Conservation (phyloP, 73 alveolate species). For the Stentor coeruleus region DNA sequence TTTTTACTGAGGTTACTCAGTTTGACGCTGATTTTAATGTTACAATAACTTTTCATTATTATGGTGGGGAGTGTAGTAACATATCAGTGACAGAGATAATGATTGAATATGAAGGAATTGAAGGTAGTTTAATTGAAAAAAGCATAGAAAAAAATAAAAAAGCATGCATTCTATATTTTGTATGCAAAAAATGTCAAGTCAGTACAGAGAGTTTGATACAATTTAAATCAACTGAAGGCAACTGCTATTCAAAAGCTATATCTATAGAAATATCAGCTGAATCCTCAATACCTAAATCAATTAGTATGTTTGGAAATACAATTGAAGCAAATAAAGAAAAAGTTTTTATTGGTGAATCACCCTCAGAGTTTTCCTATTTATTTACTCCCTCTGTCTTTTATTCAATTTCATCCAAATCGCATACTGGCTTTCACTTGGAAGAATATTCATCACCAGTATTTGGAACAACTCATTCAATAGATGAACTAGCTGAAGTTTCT, state of each 20-base stretch:
- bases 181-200: not conserved
- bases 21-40: not conserved
- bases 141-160: not conserved
- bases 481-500: not conserved
- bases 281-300: constrained; percentile 14
- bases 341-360: not conserved
- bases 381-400: not conserved
- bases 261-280: not conserved
- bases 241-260: not conserved
- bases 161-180: not conserved
- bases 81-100: not conserved
- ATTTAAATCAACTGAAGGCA: not conserved
- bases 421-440: not conserved
- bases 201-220: not conserved
- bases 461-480: not conserved
- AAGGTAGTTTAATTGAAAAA: too few relatives aligned
- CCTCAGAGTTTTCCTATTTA: not conserved
- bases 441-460: not conserved
- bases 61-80: not conserved
- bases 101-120: too few relatives aligned
- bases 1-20: not conserved
- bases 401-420: not conserved
- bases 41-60: not conserved
- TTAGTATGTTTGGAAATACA: not conserved
- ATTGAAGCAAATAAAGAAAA: not conserved